These are phyloP conservation scores for Myxozyma sirexii DNA, from an alignment of 805 yeast species.

Conservation along the genomic window DNA sequence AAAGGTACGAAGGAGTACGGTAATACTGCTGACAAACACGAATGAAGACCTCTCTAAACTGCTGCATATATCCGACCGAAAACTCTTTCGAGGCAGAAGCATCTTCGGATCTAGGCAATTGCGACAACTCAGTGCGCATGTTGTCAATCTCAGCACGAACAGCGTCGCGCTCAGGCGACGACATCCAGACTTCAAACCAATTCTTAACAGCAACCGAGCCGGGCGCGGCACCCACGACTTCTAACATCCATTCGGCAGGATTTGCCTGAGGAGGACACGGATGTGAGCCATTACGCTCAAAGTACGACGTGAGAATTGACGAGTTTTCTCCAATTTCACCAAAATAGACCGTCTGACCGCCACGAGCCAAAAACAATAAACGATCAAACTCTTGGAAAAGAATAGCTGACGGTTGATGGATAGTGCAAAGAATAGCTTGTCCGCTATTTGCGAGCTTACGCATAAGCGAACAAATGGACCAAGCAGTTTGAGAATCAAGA, in stretches of 20 bases:
- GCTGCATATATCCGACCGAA: constrained; percentile 50
- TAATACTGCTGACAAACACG: constrained; percentile 63
- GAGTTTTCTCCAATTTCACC: constrained; percentile 78
- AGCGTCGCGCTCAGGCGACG: constrained; percentile 62
- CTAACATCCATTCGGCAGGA: constrained; percentile 93
- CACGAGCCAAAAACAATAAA: constrained; percentile 65
- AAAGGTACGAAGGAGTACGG: constrained; percentile 63
- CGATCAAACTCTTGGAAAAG: constrained; percentile 70
- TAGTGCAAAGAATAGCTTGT: constrained; percentile 74
- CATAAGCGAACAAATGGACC: constrained; percentile 71
- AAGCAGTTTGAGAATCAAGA: constrained; percentile 62
- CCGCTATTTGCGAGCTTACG: constrained; percentile 70
- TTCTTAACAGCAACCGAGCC: constrained; percentile 41
- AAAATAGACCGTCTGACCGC: constrained; percentile 80
- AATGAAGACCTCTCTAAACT: constrained; percentile 49
- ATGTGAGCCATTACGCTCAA: constrained; percentile 69
- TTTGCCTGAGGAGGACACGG: constrained; percentile 70
- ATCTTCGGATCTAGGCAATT: constrained; percentile 15
- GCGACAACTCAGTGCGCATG: constrained; percentile 63
- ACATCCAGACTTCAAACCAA: constrained; percentile 67
- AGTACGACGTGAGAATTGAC: constrained; percentile 58
- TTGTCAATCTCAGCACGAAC: constrained; percentile 61
- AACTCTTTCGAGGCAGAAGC: constrained; percentile 48
- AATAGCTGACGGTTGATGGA: constrained; percentile 77
- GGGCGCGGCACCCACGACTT: constrained; percentile 50